These are phyloP conservation scores for Plasmopara viticola DNA, from an alignment of 352 stramenopile genomes.

Conservation along the genomic window DNA sequence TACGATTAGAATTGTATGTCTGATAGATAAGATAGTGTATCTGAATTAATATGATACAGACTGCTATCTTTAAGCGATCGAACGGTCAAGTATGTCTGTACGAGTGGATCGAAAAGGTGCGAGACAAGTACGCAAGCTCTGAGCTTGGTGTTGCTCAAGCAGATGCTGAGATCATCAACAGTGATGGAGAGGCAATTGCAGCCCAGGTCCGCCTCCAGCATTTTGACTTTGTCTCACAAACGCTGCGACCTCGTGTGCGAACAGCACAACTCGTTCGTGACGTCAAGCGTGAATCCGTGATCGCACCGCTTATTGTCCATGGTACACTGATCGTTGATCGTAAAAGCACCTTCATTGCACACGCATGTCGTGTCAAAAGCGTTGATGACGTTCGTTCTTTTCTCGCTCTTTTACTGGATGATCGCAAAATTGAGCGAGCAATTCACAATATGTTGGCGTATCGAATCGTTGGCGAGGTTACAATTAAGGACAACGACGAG, in stretches of 20 bases:
- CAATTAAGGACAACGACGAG: slow-evolving; percentile 83
- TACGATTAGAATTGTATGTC: slow-evolving; percentile 9
- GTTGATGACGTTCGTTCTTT: slow-evolving; percentile 79
- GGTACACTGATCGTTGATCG: slow-evolving; percentile 62
- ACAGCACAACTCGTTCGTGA: slow-evolving; percentile 56
- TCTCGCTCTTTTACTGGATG: slow-evolving; percentile 65
- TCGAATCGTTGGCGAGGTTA: slow-evolving; percentile 62
- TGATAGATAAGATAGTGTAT: not conserved
- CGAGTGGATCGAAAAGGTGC: slow-evolving; percentile 81
- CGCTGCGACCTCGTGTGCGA: slow-evolving; percentile 52
- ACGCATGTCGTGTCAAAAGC: slow-evolving; percentile 50
- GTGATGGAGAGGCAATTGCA: slow-evolving; percentile 10
- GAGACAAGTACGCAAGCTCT: slow-evolving; percentile 56
- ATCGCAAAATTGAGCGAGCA: slow-evolving; percentile 76
- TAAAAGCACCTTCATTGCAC: slow-evolving; percentile 81
- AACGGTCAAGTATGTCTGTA: slow-evolving; percentile 81
- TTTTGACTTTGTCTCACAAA: slow-evolving; percentile 54
- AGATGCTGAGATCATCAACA: slow-evolving; percentile 9
- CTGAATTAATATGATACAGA: slow-evolving; percentile 11
- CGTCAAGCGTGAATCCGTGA: slow-evolving; percentile 36
- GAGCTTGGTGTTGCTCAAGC: slow-evolving; percentile 24
- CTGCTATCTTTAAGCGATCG: slow-evolving; percentile 60
- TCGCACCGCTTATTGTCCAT: slow-evolving; percentile 66
- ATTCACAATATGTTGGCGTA: slow-evolving; percentile 89
- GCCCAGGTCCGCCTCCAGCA: slow-evolving; percentile 7